Evolutionary conservation across 441 rosid species (phyloP).

Genomic region (Populus tomentosa): DNA sequence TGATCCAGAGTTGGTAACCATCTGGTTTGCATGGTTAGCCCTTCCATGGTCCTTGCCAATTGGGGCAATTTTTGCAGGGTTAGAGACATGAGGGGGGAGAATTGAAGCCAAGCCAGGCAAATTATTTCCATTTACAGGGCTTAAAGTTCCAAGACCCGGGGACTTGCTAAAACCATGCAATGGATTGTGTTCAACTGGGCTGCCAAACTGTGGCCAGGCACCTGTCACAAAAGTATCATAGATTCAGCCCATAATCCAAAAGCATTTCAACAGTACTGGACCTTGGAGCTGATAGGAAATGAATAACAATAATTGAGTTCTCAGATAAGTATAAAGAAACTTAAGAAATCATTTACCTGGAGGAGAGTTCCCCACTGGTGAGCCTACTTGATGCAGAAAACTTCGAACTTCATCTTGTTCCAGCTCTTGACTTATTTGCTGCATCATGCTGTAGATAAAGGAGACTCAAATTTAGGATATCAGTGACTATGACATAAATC

Average conservation of each 20-base stretch:
- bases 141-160: constrained; percentile 50
- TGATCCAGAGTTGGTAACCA: constrained; percentile 35
- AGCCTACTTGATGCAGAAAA: constrained; percentile 58
- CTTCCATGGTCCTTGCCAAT: constrained; percentile 65
- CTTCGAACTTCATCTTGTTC: constrained; percentile 63
- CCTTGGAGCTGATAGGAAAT: neutral
- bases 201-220: constrained; percentile 59
- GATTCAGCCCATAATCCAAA: constrained; percentile 13
- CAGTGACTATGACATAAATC: neutral
- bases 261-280: constrained; percentile 1
- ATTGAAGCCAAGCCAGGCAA: constrained; percentile 78
- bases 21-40: constrained; percentile 41
- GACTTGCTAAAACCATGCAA: constrained; percentile 50
- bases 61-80: constrained; percentile 59
- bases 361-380: constrained; percentile 71
- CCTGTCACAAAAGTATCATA: constrained; percentile 35
- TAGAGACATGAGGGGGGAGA: constrained; percentile 49
- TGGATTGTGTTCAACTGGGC: constrained; percentile 62
- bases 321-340: constrained; percentile 20
- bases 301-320: constrained; percentile 4
- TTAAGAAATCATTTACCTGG: constrained; percentile 42
- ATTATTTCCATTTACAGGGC: constrained; percentile 43
- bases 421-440: constrained; percentile 59
- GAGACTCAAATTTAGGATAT: constrained; percentile 23
- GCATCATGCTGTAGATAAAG: constrained; percentile 53